Base-by-base conservation (phyloP, 208 protist genomes). In the Novymonas esmeraldas region DNA sequence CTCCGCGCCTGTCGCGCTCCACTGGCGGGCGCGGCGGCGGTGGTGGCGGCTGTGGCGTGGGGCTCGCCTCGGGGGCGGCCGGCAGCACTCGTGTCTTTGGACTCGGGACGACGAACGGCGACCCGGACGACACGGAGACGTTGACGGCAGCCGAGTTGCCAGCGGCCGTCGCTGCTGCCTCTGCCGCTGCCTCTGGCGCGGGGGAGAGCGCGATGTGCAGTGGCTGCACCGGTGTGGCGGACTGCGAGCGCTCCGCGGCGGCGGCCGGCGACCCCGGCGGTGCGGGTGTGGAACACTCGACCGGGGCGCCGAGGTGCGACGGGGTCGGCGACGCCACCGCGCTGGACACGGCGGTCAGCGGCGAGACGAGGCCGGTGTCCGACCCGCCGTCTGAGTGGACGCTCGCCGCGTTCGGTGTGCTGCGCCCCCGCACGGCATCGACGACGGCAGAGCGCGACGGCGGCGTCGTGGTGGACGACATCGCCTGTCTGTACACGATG, bases 321-420 rank as follows among this genome's bases (percentile, higher is more conserved):
- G 41, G 6, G 33, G 13, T 33, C 45, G 56, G 48, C 11, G 60
- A 51, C 28, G 16, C 31, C 28, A 24, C 29, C 13, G 46, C 44
- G 49, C 58, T 54, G 61, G 58, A 56, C 38, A 60, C 22, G 26
- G 64, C 72, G 29, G 72, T 54, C 48, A 66, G 22, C 31, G 52
- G 33, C 64, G 42, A 68, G n/a, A 67, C 64, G 52, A 67, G 13
- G 41, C 38, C 61, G 5, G 38, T 67, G 48, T 38, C 20, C n/a
- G 49, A 34, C 28, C 33, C 49, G 29, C 1, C 39, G 22, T 44
- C 56, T 36, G 20, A 26, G 3, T 20, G 22, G 34, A 0, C 54
- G 13, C 34, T 36, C 14, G 34, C 6, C 51, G 22, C 31, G 7
- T 36, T 38, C 51, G 24, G 31, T n/a, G 51, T 33, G n/a, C 36